Evolutionary conservation across 495 filamentous ascomycete genomes (phyloP).

Genomic region (Daldinia caldariorum): DNA sequence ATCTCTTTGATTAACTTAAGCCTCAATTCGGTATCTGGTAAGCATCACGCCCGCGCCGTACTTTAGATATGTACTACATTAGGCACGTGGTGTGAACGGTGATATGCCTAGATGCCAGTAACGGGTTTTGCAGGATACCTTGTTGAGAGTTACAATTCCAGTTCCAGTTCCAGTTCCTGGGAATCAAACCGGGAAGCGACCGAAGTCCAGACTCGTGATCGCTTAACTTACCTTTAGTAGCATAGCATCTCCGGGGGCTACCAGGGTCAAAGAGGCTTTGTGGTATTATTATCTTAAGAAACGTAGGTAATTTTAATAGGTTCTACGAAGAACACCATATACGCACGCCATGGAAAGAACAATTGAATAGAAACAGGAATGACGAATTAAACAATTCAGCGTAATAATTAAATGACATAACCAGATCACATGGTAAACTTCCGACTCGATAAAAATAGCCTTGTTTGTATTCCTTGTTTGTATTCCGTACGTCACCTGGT

Average conservation of each 20-base stretch:
- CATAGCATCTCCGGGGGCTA: background rate
- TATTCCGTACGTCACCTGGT: no score
- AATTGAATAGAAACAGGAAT: background rate
- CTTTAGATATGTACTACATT: background rate
- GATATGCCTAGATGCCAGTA: background rate
- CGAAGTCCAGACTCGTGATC: conserved; percentile 24
- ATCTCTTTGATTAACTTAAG: conserved; percentile 30
- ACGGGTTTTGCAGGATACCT: background rate
- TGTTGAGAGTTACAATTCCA: background rate
- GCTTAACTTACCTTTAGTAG: conserved; percentile 2
- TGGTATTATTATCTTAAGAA: no score
- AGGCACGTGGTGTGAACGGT: background rate
- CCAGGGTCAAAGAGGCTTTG: no score
- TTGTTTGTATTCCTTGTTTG: no score
- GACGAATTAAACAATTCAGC: conserved; percentile 15
- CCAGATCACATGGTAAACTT: conserved; percentile 20
- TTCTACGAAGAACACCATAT: background rate
- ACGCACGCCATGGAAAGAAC: background rate
- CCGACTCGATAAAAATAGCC: conserved; percentile 23
- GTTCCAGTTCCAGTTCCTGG: background rate
- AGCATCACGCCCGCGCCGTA: background rate
- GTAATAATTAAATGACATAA: conserved; percentile 20
- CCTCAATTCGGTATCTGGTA: conserved; percentile 16
- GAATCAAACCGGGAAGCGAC: background rate
- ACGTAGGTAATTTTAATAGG: background rate